A percentile compares a stretch with the other conserved stretches of the same genome.
These are phyloP conservation scores for Hymenoscyphus infarciens DNA, from an alignment of 2,329 filamentous ascomycete species.

Conservation along the genomic window DNA sequence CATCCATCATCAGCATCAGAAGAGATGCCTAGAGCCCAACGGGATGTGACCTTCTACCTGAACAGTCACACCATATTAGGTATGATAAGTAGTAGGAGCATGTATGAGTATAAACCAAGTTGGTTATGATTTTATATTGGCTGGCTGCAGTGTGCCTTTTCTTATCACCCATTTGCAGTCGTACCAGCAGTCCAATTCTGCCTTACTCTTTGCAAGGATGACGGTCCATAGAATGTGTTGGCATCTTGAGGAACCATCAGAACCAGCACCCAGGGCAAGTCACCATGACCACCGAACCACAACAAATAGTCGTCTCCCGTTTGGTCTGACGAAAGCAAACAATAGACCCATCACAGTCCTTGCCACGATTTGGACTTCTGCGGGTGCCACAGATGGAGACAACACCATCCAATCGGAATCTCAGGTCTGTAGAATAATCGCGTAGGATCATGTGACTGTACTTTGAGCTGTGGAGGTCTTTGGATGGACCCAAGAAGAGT, in stretches of 20 bases:
- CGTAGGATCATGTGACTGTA: background rate
- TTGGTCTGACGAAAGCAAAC: background rate
- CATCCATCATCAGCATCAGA: too few relatives aligned
- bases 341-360: background rate
- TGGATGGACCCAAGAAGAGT: background rate
- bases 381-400: background rate
- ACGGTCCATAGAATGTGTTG: slow-evolving; percentile 24
- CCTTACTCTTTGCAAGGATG: slow-evolving; percentile 25
- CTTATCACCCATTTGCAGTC: slow-evolving; percentile 4
- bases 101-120: background rate
- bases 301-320: too few relatives aligned
- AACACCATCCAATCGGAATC: background rate
- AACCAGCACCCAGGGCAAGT: background rate
- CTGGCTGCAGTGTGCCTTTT: background rate
- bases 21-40: background rate
- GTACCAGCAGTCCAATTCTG: slow-evolving; percentile 24
- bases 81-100: background rate
- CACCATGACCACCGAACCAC: background rate
- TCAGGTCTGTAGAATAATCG: background rate
- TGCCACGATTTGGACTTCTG: background rate
- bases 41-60: background rate
- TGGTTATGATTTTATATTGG: slow-evolving; percentile 4
- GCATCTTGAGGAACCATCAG: slow-evolving; percentile 10
- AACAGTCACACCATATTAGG: background rate
- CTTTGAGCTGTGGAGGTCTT: background rate